These are phyloP conservation scores for Lentithecium fluviatile DNA, from an alignment of 495 filamentous ascomycete species.

Conservation along the genomic window DNA sequence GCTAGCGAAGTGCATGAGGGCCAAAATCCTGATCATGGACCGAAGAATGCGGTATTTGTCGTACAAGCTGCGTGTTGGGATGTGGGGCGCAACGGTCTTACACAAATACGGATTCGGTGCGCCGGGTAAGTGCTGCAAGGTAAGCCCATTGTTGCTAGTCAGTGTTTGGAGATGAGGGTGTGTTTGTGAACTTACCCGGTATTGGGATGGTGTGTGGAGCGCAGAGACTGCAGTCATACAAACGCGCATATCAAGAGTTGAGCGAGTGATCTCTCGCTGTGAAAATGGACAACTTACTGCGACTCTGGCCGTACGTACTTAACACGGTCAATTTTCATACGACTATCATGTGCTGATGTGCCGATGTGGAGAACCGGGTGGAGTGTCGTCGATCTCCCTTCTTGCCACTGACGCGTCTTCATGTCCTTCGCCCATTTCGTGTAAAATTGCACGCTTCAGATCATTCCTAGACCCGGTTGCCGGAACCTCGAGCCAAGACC, in stretches of 20 bases:
- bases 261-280: no score
- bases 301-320: no score
- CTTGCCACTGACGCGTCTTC: no score
- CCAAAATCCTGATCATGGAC: neutral
- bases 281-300: no score
- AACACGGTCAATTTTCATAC: no score
- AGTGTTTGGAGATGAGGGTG: neutral
- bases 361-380: no score
- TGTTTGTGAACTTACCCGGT: neutral
- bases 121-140: constrained; percentile 13
- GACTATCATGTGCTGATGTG: no score
- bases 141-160: constrained; percentile 18
- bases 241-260: no score
- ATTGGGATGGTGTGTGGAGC: neutral
- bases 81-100: constrained; percentile 24
- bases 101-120: constrained; percentile 10
- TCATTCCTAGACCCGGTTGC: constrained; percentile 7
- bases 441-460: constrained; percentile 1
- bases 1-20: no score
- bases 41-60: neutral
- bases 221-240: no score
- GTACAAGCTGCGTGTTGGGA: constrained; percentile 22
- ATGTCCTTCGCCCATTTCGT: constrained; percentile 1
- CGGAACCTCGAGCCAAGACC: neutral
- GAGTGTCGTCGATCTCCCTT: no score